A percentile compares a stretch with the other conserved stretches of the same genome.
Evolutionary conservation across 2,329 filamentous ascomycete species (phyloP).

Genomic region (Lasiodiplodia sp.): DNA sequence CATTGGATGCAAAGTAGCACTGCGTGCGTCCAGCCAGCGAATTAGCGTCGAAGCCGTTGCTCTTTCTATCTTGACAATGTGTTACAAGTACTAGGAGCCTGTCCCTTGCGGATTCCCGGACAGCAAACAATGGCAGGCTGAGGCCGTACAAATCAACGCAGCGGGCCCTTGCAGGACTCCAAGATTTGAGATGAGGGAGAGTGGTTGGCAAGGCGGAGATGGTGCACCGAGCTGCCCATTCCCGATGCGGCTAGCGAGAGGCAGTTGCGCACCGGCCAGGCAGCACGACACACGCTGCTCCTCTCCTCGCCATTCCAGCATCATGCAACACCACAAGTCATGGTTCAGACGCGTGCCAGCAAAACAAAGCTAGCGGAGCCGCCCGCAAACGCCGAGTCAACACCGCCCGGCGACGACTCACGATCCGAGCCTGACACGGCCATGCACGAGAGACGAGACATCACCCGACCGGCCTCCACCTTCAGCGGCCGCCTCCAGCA

Average conservation of each 20-base stretch:
- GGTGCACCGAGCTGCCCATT: neutral
- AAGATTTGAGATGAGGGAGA: slow-evolving; percentile 12
- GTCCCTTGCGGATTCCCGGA: neutral
- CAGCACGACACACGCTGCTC: slow-evolving; percentile 13
- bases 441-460: slow-evolving; percentile 23
- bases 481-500: slow-evolving; percentile 43
- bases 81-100: neutral
- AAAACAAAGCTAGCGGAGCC: neutral
- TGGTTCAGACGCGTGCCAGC: slow-evolving; percentile 20
- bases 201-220: neutral
- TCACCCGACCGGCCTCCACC: slow-evolving; percentile 31
- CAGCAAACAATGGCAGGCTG: slow-evolving; percentile 6
- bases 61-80: neutral
- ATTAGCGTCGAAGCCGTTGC: too few species aligned
- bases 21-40: neutral
- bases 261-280: slow-evolving; percentile 8
- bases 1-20: slow-evolving; percentile 6
- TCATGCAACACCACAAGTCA: slow-evolving; percentile 11
- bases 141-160: neutral
- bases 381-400: slow-evolving; percentile 1
- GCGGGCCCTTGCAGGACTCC: neutral
- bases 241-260: neutral
- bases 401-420: slow-evolving; percentile 13
- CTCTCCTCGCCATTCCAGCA: slow-evolving; percentile 6
- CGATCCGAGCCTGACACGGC: slow-evolving; percentile 4